A percentile compares a stretch with the other conserved stretches of the same genome.
Evolutionary conservation across 2,329 filamentous ascomycete genomes (phyloP).

Genomic region (Periconia digitata): DNA sequence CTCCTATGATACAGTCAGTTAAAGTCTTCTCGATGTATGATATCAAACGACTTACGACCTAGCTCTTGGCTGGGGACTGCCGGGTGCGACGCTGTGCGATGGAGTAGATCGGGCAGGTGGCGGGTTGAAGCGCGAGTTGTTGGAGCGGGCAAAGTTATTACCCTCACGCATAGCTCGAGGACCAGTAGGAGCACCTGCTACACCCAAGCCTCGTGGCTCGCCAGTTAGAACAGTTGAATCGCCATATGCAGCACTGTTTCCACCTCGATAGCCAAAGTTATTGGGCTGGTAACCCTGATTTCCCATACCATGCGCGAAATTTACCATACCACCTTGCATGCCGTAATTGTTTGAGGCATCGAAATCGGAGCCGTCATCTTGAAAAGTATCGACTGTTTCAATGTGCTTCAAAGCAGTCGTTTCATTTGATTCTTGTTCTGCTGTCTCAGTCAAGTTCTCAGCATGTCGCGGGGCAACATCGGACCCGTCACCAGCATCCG

Average conservation of each 20-base stretch:
- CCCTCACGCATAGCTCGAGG: slow-evolving; percentile 94
- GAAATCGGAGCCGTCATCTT: slow-evolving; percentile 23
- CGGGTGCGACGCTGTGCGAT: slow-evolving; percentile 17
- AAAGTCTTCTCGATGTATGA: neutral
- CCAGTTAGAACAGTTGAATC: slow-evolving; percentile 41
- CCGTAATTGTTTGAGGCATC: slow-evolving; percentile 42
- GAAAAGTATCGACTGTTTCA: slow-evolving; percentile 36
- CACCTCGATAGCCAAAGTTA: slow-evolving; percentile 49
- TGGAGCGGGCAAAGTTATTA: slow-evolving; percentile 65
- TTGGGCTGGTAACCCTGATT: slow-evolving; percentile 39
- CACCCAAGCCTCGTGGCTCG: slow-evolving; percentile 57
- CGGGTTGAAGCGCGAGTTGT: slow-evolving; percentile 29
- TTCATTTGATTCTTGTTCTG: slow-evolving; percentile 19
- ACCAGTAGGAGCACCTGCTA: slow-evolving; percentile 77
- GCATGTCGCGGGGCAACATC: slow-evolving; percentile 11
- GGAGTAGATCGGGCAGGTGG: slow-evolving; percentile 23
- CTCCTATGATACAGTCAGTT: slow-evolving; percentile 21
- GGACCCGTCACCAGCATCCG: slow-evolving; percentile 1
- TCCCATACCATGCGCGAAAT: neutral
- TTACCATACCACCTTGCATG: neutral
- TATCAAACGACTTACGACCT: slow-evolving; percentile 29
- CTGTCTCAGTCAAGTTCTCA: slow-evolving; percentile 17
- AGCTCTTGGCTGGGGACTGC: slow-evolving; percentile 29
- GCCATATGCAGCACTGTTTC: slow-evolving; percentile 44
- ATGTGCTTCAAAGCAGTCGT: slow-evolving; percentile 32